A percentile compares a stretch with the other conserved stretches of the same genome.
Evolutionary conservation across 345 rosid species (phyloP).

Genomic region (Hirschfeldia incana): DNA sequence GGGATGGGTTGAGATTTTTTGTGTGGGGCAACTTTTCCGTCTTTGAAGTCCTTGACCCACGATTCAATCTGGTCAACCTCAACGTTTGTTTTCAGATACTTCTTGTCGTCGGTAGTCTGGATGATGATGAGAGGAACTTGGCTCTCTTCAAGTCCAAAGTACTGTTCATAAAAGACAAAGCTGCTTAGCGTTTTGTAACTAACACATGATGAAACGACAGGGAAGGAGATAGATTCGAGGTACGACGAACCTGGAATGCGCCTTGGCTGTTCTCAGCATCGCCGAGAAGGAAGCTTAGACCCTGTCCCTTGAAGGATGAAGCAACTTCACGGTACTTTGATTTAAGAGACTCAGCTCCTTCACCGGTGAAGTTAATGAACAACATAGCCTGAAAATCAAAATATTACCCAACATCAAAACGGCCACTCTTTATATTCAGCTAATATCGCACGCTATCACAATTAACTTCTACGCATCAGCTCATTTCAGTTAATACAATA

Average conservation of each 20-base stretch:
- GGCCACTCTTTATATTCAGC: background rate
- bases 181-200: conserved; percentile 1
- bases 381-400: conserved; percentile 70
- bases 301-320: conserved; percentile 65
- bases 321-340: conserved; percentile 75
- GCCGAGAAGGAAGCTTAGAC: conserved; percentile 78
- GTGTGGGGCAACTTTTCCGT: conserved; percentile 63
- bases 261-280: conserved; percentile 87
- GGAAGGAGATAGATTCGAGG: background rate
- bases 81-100: conserved; percentile 75
- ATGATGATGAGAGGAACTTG: conserved; percentile 85
- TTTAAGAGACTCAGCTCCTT: conserved; percentile 59
- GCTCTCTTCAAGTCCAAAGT: conserved; percentile 82
- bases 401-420: conserved; percentile 20
- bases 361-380: conserved; percentile 65
- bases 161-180: conserved; percentile 47
- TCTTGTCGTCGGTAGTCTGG: conserved; percentile 72
- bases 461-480: background rate
- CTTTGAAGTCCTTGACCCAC: conserved; percentile 90
- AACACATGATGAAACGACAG: background rate
- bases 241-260: conserved; percentile 78
- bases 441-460: conserved; percentile 1
- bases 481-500: background rate
- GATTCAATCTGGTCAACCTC: conserved; percentile 68
- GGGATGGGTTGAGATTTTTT: conserved; percentile 90